A percentile compares a stretch with the other conserved stretches of the same genome.
phyloP scores from a whole-genome alignment of 108 stramenopile species.

The Skeletonema marinoi region DNA sequence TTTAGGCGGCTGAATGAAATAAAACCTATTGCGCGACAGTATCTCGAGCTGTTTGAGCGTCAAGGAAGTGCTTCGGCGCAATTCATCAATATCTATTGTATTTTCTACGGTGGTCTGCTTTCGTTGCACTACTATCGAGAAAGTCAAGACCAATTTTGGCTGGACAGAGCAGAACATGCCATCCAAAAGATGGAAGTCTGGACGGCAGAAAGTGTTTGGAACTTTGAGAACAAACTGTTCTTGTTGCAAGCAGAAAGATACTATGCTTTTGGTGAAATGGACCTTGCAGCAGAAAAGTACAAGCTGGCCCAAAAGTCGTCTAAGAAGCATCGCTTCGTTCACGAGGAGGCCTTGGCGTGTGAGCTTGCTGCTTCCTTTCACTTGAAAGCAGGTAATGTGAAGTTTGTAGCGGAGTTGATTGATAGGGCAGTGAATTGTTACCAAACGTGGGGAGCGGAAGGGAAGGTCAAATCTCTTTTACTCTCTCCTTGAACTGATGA shows the following conservation, averaged over 20 bases:
- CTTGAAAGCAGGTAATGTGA: neutral
- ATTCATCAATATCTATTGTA: conserved; percentile 6
- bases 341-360: neutral
- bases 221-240: conserved; percentile 17
- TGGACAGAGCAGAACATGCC: conserved; percentile 1
- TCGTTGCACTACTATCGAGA: conserved; percentile 10
- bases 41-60: conserved; percentile 1
- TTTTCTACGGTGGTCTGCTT: conserved; percentile 3
- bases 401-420: neutral
- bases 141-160: conserved; percentile 3
- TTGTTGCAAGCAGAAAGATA: conserved; percentile 8
- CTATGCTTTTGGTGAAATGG: conserved; percentile 11
- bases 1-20: neutral
- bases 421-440: neutral
- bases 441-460: neutral
- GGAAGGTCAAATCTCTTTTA: neutral
- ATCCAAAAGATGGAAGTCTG: conserved; percentile 8
- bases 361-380: neutral
- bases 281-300: neutral
- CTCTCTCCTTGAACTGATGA: too few relatives aligned
- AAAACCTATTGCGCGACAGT: neutral
- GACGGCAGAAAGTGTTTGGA: neutral
- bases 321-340: neutral
- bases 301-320: neutral
- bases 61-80: neutral